A percentile compares a stretch with the other conserved stretches of the same genome.
These are phyloP conservation scores for Termitomyces sp. DNA, from an alignment of 768 basidiomycete species.

Conservation along the genomic window DNA sequence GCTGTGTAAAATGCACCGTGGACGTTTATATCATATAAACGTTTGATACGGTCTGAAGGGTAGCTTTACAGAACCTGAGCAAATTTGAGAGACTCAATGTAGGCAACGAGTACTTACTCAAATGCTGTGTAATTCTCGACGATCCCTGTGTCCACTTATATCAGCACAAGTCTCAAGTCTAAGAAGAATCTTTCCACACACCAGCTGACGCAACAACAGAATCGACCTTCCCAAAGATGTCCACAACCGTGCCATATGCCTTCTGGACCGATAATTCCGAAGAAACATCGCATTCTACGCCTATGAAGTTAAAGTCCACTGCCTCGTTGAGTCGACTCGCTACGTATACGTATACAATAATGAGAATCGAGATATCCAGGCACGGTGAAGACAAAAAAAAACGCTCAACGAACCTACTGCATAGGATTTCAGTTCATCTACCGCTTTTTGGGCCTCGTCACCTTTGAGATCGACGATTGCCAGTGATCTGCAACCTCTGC, in stretches of 20 bases:
- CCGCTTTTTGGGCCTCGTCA: conserved; percentile 64
- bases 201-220: conserved; percentile 89
- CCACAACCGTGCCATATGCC: conserved; percentile 64
- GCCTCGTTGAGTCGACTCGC: conserved; percentile 53
- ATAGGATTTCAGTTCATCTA: conserved; percentile 54
- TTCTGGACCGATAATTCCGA: conserved; percentile 76
- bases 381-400: not conserved
- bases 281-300: conserved; percentile 85
- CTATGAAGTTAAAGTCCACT: conserved; percentile 65
- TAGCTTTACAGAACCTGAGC: conserved; percentile 47
- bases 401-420: conserved; percentile 22
- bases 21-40: conserved; percentile 89
- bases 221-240: conserved; percentile 71
- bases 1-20: conserved; percentile 96
- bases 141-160: conserved; percentile 53
- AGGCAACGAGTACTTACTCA: conserved; percentile 50
- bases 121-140: conserved; percentile 87
- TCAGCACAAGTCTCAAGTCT: not conserved
- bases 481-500: conserved; percentile 75
- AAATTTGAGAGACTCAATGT: conserved; percentile 1
- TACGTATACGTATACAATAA: conserved; percentile 29
- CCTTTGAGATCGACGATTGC: conserved; percentile 82
- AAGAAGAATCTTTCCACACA: conserved; percentile 23
- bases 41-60: conserved; percentile 81
- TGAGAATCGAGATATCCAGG: conserved; percentile 3